Conservation (phyloP, 1,284 basidiomycete genomes). For the Austroboletus olivaceoglutinosus region DNA sequence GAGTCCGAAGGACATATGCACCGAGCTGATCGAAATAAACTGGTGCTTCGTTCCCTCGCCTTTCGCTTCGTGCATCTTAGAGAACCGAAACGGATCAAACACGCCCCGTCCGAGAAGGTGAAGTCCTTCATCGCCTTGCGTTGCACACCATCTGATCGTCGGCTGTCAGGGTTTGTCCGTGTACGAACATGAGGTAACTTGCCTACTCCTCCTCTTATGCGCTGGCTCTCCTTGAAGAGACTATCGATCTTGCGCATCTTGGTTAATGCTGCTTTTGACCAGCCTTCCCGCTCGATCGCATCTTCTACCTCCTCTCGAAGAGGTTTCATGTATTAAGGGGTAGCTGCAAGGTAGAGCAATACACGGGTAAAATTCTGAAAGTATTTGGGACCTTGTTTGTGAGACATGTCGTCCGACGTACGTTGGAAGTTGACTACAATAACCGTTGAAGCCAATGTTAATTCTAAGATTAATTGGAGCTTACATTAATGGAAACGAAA, state of each 20-base stretch:
- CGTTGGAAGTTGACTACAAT: conserved; percentile 15
- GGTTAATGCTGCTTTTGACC: conserved; percentile 40
- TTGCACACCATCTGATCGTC: conserved; percentile 28
- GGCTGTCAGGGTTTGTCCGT: neutral
- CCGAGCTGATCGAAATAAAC: conserved; percentile 8
- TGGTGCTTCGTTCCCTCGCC: conserved; percentile 19
- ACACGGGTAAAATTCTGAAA: conserved; percentile 34
- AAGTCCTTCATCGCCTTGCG: conserved; percentile 38
- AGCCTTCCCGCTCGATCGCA: conserved; percentile 39
- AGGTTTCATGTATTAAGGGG: conserved; percentile 34
- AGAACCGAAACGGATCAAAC: conserved; percentile 38
- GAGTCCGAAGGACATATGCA: conserved; percentile 22
- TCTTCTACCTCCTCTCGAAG: conserved; percentile 24
- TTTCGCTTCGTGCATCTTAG: conserved; percentile 10
- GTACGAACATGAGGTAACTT: neutral
- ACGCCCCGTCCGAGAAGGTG: conserved; percentile 41
- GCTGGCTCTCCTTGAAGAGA: conserved; percentile 44
- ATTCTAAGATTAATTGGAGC: neutral
- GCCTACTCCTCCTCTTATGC: conserved; percentile 26
- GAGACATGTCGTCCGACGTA: conserved; percentile 2
- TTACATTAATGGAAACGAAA: conserved; percentile 41
- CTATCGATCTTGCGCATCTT: conserved; percentile 48
- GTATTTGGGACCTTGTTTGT: too few relatives aligned
- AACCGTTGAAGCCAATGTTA: neutral
- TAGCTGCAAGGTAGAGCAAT: conserved; percentile 36